Conservation (phyloP, 257 asterid genomes). For the Plantago ovata region DNA sequence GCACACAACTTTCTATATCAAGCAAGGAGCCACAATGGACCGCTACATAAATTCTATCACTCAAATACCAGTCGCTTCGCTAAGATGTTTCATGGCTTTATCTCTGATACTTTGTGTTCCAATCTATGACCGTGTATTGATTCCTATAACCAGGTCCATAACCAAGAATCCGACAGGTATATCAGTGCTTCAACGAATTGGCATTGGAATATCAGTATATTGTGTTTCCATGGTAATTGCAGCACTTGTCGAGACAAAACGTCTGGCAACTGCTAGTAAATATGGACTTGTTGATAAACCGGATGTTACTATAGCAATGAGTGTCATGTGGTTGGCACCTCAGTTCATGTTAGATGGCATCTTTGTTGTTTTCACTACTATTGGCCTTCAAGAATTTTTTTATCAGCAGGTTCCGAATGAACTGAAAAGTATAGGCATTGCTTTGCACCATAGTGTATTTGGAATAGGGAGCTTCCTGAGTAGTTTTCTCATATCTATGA, state of each 20-base stretch:
- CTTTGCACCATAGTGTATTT: slow-evolving; percentile 33
- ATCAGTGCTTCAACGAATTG: slow-evolving; percentile 39
- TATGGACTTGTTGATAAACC: slow-evolving; percentile 33
- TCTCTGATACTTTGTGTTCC: slow-evolving; percentile 26
- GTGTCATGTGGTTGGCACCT: slow-evolving; percentile 61
- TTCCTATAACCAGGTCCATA: slow-evolving; percentile 30
- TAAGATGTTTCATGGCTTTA: slow-evolving; percentile 26
- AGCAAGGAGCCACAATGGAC: slow-evolving; percentile 37
- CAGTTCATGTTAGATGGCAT: slow-evolving; percentile 42
- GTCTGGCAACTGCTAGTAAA: slow-evolving; percentile 28
- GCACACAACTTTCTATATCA: slow-evolving; percentile 29
- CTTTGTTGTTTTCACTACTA: slow-evolving; percentile 28
- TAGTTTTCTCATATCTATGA: slow-evolving; percentile 36
- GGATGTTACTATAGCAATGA: slow-evolving; percentile 36
- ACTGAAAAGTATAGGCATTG: slow-evolving; percentile 42
- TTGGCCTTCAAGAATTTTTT: slow-evolving; percentile 56
- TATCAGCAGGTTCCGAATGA: slow-evolving; percentile 47
- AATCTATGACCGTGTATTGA: slow-evolving; percentile 35
- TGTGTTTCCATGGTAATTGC: slow-evolving; percentile 31
- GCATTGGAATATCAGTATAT: slow-evolving; percentile 30
- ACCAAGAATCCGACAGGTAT: slow-evolving; percentile 28
- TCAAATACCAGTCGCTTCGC: slow-evolving; percentile 35
- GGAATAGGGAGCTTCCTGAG: slow-evolving; percentile 52
- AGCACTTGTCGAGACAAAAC: slow-evolving; percentile 36
- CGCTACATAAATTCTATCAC: slow-evolving; percentile 18